These are phyloP conservation scores for Clarireedia sp. DNA, from an alignment of 2,329 filamentous ascomycete genomes.

Conservation along the genomic window DNA sequence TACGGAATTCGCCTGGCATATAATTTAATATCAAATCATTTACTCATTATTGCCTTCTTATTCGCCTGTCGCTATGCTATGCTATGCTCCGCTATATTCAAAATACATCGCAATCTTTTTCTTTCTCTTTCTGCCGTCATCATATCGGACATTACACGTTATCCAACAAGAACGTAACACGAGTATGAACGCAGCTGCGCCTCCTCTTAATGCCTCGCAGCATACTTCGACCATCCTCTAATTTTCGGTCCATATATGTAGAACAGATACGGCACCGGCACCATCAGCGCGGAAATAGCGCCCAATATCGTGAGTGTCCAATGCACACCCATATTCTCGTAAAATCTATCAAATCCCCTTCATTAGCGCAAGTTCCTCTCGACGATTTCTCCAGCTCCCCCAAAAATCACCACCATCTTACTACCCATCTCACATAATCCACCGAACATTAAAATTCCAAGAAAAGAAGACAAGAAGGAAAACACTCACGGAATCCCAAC, in stretches of 20 bases:
- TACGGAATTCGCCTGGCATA: too few relatives aligned
- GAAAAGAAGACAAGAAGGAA: too few relatives aligned
- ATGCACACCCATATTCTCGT: slow-evolving; percentile 18
- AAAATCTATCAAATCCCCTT: slow-evolving; percentile 4
- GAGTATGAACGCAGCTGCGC: neutral
- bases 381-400: neutral
- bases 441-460: too few relatives aligned
- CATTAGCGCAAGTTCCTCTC: too few relatives aligned
- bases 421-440: neutral
- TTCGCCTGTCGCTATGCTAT: too few relatives aligned
- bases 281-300: slow-evolving; percentile 15
- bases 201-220: slow-evolving; percentile 2
- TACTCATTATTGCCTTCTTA: too few relatives aligned
- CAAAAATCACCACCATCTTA: neutral
- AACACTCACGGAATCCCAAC: slow-evolving; percentile 11
- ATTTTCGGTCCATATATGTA: slow-evolving; percentile 17
- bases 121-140: too few relatives aligned
- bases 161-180: too few relatives aligned
- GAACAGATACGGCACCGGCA: slow-evolving; percentile 18
- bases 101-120: too few relatives aligned
- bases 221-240: slow-evolving; percentile 18
- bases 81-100: too few relatives aligned
- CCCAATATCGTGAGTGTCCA: slow-evolving; percentile 20
- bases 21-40: too few relatives aligned
- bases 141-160: too few relatives aligned